phyloP scores from a whole-genome alignment of 1,284 basidiomycete genomes.

The Ceratobasidium sp. region DNA sequence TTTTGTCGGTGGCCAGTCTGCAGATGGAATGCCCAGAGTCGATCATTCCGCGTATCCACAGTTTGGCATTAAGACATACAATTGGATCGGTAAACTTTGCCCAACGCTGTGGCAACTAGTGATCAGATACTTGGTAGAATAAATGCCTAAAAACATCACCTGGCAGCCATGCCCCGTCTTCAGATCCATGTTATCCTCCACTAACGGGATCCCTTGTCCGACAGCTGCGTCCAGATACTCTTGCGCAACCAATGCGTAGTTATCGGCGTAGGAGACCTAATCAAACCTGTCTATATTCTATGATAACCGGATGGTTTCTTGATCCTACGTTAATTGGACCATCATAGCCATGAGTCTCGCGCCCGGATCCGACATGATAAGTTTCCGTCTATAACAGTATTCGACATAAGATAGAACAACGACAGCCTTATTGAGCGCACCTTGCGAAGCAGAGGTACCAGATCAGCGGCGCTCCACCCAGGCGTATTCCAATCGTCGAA shows the following conservation, averaged over 20 bases:
- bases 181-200: constrained; percentile 28
- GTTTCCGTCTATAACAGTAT: constrained; percentile 16
- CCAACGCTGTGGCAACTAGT: constrained; percentile 33
- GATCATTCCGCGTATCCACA: background rate
- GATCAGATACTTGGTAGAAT: too few relatives aligned
- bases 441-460: constrained; percentile 39
- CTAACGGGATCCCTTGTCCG: constrained; percentile 20
- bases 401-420: background rate
- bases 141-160: background rate
- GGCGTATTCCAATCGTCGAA: constrained; percentile 46
- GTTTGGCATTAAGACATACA: constrained; percentile 3
- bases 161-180: constrained; percentile 43
- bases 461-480: constrained; percentile 31
- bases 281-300: background rate
- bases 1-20: constrained; percentile 42
- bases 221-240: constrained; percentile 26
- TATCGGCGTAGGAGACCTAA: constrained; percentile 37
- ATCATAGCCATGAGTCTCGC: constrained; percentile 41
- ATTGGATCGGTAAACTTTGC: constrained; percentile 41
- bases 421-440: background rate
- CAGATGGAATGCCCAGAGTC: too few relatives aligned
- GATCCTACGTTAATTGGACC: constrained; percentile 34
- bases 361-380: constrained; percentile 19
- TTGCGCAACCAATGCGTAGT: constrained; percentile 5
- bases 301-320: too few relatives aligned